A percentile compares a stretch with the other conserved stretches of the same genome.
phyloP scores from a whole-genome alignment of 2,329 filamentous ascomycete species.

The Amphichorda felina region DNA sequence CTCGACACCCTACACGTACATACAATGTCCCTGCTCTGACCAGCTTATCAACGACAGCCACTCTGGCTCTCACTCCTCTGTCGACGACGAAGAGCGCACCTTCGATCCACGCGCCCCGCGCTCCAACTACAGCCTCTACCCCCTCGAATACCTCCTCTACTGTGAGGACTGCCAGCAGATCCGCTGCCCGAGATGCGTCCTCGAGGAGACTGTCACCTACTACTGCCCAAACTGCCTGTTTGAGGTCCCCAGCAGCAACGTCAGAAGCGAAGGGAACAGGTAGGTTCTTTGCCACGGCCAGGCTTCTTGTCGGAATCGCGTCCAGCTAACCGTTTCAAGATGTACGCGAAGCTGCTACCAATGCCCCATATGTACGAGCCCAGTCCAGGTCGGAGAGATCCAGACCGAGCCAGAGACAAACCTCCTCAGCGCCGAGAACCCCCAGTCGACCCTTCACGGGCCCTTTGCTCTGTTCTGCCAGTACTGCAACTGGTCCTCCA shows the following conservation, averaged over 20 bases:
- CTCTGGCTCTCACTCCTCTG: constrained; percentile 17
- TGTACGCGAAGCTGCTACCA: constrained; percentile 94
- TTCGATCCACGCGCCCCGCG: constrained; percentile 80
- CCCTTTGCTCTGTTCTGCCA: constrained; percentile 75
- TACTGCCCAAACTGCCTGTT: constrained; percentile 94
- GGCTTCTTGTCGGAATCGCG: not conserved
- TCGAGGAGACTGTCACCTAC: constrained; percentile 89
- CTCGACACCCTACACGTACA: constrained; percentile 51
- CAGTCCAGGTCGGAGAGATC: constrained; percentile 62
- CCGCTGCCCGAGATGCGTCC: constrained; percentile 81
- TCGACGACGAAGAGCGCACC: constrained; percentile 62
- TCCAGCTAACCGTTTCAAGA: constrained; percentile 28
- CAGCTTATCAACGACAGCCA: constrained; percentile 19
- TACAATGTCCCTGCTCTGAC: constrained; percentile 54
- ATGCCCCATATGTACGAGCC: constrained; percentile 78
- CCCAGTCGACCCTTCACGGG: constrained; percentile 19
- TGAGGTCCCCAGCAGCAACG: constrained; percentile 85
- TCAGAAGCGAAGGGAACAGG: constrained; percentile 90
- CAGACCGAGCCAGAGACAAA: constrained; percentile 39
- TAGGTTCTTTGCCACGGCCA: constrained; percentile 25
- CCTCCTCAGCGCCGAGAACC: constrained; percentile 28
- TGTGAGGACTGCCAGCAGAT: constrained; percentile 98
- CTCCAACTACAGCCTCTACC: constrained; percentile 85
- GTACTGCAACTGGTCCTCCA: constrained; percentile 87
- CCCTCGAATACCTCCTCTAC: constrained; percentile 86